A percentile compares a stretch with the other conserved stretches of the same genome.
Evolutionary conservation across 768 basidiomycete genomes (phyloP).

Genomic region (Solioccasus polychromus): DNA sequence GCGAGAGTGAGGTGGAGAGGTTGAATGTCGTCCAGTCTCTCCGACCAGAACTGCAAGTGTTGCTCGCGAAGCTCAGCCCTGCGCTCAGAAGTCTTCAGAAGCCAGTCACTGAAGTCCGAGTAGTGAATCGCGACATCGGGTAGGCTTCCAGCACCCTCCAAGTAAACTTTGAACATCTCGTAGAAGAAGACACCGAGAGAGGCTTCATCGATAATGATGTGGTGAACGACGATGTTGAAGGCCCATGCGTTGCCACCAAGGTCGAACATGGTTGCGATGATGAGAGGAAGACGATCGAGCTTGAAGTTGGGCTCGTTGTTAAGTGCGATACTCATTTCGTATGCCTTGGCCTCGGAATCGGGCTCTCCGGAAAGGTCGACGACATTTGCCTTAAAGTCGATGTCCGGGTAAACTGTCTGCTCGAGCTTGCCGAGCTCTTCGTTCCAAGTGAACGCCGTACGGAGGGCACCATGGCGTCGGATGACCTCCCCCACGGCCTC

Average conservation of each 20-base stretch:
- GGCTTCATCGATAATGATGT: conserved; percentile 31
- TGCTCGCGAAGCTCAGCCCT: conserved; percentile 24
- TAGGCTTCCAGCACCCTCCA: conserved; percentile 26
- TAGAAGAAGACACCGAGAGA: conserved; percentile 31
- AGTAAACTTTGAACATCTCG: conserved; percentile 27
- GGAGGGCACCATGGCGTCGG: conserved; percentile 29
- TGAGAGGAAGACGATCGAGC: conserved; percentile 24
- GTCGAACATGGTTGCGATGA: conserved; percentile 27
- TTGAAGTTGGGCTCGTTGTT: conserved; percentile 24
- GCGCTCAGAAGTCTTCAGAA: conserved; percentile 28
- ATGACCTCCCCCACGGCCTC: conserved; percentile 27
- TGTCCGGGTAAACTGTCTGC: conserved; percentile 28
- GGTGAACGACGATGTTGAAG: conserved; percentile 30
- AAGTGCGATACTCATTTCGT: conserved; percentile 28
- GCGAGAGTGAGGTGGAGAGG: conserved; percentile 24
- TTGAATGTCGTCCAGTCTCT: conserved; percentile 14
- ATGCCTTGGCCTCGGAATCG: conserved; percentile 24
- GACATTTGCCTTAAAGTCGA: conserved; percentile 21
- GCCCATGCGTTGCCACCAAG: conserved; percentile 21
- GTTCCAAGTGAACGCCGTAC: conserved; percentile 29
- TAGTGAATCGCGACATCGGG: conserved; percentile 22
- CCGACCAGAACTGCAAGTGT: conserved; percentile 25
- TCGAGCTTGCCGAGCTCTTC: conserved; percentile 28
- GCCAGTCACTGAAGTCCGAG: conserved; percentile 23
- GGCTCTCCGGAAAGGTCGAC: conserved; percentile 29